These are phyloP conservation scores for Neofusicoccum sp. DNA, from an alignment of 2,329 filamentous ascomycete genomes.

Conservation along the genomic window DNA sequence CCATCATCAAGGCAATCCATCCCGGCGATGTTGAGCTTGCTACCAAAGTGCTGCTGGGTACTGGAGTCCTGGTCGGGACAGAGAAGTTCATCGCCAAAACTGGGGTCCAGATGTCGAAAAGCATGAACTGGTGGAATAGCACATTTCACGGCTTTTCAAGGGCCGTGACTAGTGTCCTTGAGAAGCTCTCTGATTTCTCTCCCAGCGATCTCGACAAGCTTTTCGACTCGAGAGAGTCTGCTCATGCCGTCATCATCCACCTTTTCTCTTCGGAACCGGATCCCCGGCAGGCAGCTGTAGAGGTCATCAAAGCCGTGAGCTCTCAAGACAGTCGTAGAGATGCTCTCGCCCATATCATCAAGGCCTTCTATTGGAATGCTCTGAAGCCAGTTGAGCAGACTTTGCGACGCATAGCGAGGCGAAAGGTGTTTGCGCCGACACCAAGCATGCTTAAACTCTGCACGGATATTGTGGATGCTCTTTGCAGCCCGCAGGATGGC, in stretches of 20 bases:
- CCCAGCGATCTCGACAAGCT: slow-evolving; percentile 66
- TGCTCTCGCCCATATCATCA: slow-evolving; percentile 61
- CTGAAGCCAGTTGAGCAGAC: slow-evolving; percentile 57
- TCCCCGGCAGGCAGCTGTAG: slow-evolving; percentile 75
- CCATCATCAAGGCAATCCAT: slow-evolving; percentile 66
- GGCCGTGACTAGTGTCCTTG: slow-evolving; percentile 70
- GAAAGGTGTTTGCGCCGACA: slow-evolving; percentile 59
- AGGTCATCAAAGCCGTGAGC: slow-evolving; percentile 80
- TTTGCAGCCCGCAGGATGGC: slow-evolving; percentile 63
- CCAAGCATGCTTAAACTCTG: slow-evolving; percentile 61
- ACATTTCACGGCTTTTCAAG: slow-evolving; percentile 63
- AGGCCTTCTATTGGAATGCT: slow-evolving; percentile 55
- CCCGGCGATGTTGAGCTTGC: slow-evolving; percentile 70
- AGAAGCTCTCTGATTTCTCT: slow-evolving; percentile 74
- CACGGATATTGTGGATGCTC: slow-evolving; percentile 60
- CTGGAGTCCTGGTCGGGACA: slow-evolving; percentile 68
- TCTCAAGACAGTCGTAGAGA: slow-evolving; percentile 63
- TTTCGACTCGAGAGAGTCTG: slow-evolving; percentile 65
- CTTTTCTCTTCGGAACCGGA: slow-evolving; percentile 78
- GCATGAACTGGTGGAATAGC: slow-evolving; percentile 72
- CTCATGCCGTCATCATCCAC: slow-evolving; percentile 72
- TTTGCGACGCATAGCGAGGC: slow-evolving; percentile 54
- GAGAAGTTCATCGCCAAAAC: slow-evolving; percentile 62
- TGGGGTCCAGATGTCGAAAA: slow-evolving; percentile 44
- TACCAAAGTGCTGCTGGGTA: slow-evolving; percentile 68